Percentiles rank a stretch among this genome's conserved stretches.
Conservation (phyloP, 345 rosid genomes). For the Raphanus sativus region DNA sequence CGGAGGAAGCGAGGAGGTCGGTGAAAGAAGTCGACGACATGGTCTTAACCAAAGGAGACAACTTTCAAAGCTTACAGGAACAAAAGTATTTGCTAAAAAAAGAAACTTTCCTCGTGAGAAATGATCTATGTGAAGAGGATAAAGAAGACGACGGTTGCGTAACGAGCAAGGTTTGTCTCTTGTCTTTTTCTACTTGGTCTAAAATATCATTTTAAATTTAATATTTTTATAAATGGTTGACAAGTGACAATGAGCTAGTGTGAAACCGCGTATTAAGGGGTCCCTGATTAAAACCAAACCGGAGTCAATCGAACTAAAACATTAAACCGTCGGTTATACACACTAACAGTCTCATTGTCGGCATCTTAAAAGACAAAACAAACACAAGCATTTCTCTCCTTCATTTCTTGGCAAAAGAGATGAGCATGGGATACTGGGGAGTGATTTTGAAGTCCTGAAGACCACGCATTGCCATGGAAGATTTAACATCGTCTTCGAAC, state of each 20-base stretch:
- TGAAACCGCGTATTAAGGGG: constrained; percentile 28
- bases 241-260: not conserved
- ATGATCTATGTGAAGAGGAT: constrained; percentile 26
- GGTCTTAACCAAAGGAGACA: constrained; percentile 13
- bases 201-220: not conserved
- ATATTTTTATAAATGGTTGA: constrained; percentile 28
- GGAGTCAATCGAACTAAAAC: constrained; percentile 4
- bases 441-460: constrained; percentile 91
- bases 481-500: constrained; percentile 80
- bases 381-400: not conserved
- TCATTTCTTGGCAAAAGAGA: constrained; percentile 89
- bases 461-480: constrained; percentile 81
- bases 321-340: constrained; percentile 32
- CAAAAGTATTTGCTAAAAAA: constrained; percentile 9
- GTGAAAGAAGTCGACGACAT: constrained; percentile 52
- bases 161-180: constrained; percentile 28
- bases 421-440: constrained; percentile 80
- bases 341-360: not conserved
- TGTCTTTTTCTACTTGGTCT: constrained; percentile 27
- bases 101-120: constrained; percentile 2
- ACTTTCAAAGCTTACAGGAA: constrained; percentile 10
- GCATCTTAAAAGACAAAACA: not conserved
- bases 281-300: constrained; percentile 24
- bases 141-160: constrained; percentile 39
- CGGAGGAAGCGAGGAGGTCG: constrained; percentile 50